A percentile compares a stretch with the other conserved stretches of the same genome.
These are phyloP conservation scores for Globisporangium spinosum DNA, from an alignment of 352 stramenopile species.

Conservation along the genomic window DNA sequence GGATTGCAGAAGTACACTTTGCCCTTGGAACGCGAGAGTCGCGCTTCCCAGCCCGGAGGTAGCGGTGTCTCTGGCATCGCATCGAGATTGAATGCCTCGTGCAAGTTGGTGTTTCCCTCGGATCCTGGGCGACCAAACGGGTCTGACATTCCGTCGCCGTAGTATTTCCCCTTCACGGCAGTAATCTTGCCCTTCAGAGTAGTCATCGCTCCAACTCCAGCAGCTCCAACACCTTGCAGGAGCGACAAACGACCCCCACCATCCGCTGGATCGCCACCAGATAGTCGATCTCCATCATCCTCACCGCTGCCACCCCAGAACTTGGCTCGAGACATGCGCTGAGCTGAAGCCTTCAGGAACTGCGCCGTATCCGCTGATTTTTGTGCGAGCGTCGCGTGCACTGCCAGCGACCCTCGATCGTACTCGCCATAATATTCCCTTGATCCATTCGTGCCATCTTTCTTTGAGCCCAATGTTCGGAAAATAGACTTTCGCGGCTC, in stretches of 20 bases:
- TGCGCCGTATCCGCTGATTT: constrained; percentile 73
- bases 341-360: constrained; percentile 72
- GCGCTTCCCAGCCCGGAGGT: constrained; percentile 73
- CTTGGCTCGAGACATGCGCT: constrained; percentile 55
- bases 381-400: constrained; percentile 55
- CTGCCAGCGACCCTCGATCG: constrained; percentile 42
- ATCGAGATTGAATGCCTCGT: constrained; percentile 70
- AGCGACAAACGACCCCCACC: constrained; percentile 49
- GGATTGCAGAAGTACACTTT: constrained; percentile 88
- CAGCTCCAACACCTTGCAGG: constrained; percentile 60
- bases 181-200: constrained; percentile 66
- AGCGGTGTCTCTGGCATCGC: constrained; percentile 50
- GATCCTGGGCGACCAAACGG: constrained; percentile 8
- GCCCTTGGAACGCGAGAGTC: constrained; percentile 78
- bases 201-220: constrained; percentile 57
- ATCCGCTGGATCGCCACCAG: constrained; percentile 43
- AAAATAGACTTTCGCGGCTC: constrained; percentile 61
- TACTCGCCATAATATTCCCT: constrained; percentile 26
- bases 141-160: constrained; percentile 25
- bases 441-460: constrained; percentile 38
- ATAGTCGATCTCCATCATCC: constrained; percentile 45
- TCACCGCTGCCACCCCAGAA: constrained; percentile 52
- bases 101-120: constrained; percentile 7
- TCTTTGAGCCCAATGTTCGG: constrained; percentile 74
- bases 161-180: constrained; percentile 83